phyloP scores from a whole-genome alignment of 768 basidiomycete genomes.

The Leccinum uliginosum region DNA sequence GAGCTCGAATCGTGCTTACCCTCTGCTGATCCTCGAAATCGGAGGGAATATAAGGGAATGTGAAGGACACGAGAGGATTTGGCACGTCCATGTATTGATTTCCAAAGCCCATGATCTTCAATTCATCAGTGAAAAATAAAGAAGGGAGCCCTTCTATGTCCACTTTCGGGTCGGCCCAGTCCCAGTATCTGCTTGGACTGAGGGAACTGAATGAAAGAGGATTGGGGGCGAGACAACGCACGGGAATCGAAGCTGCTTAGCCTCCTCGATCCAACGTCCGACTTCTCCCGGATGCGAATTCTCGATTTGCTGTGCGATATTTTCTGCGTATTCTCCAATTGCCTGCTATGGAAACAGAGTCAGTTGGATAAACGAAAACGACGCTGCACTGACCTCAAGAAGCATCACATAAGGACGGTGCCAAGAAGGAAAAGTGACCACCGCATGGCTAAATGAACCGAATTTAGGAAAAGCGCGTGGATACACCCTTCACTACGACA shows the following conservation, averaged over 20 bases:
- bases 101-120: constrained; percentile 6
- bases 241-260: constrained; percentile 27
- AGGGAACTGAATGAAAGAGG: not conserved
- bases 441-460: constrained; percentile 13
- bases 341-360: constrained; percentile 17
- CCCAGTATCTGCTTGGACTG: constrained; percentile 22
- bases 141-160: constrained; percentile 17
- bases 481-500: not conserved
- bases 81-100: constrained; percentile 8
- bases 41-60: constrained; percentile 10
- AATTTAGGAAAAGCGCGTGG: not conserved
- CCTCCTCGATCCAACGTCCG: constrained; percentile 17
- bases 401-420: constrained; percentile 27
- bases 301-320: constrained; percentile 24
- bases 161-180: constrained; percentile 25
- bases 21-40: constrained; percentile 16
- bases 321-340: constrained; percentile 22
- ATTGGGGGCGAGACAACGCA: constrained; percentile 2
- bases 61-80: constrained; percentile 20
- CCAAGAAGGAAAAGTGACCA: constrained; percentile 22
- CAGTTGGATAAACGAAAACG: not conserved
- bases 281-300: constrained; percentile 13
- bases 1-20: not conserved
- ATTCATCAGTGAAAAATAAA: constrained; percentile 14
- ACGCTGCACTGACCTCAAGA: constrained; percentile 15